phyloP scores from a whole-genome alignment of 2,329 filamentous ascomycete species.

The Graphiopsis chlorocephala region DNA sequence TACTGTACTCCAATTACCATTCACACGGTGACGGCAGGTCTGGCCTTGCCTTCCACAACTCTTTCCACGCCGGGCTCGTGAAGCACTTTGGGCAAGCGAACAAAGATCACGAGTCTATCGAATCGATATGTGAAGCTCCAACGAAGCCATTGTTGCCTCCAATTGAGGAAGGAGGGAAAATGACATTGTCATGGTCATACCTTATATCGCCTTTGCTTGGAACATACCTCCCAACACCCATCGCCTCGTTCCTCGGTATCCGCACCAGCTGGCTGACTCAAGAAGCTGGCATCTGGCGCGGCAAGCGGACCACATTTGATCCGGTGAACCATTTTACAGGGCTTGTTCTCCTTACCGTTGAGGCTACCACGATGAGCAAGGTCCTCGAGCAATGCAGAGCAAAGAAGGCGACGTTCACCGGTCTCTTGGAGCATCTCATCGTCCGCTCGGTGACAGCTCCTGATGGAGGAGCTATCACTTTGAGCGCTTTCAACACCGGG shows the following conservation, averaged over 20 bases:
- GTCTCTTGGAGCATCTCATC: slow-evolving; percentile 41
- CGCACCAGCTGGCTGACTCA: background rate
- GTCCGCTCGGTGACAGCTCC: slow-evolving; percentile 37
- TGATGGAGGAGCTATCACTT: slow-evolving; percentile 22
- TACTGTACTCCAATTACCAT: slow-evolving; percentile 46
- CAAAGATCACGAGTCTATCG: slow-evolving; percentile 2
- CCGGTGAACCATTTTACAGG: slow-evolving; percentile 24
- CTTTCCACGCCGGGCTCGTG: slow-evolving; percentile 35
- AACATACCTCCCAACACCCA: slow-evolving; percentile 14
- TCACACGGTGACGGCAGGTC: slow-evolving; percentile 44
- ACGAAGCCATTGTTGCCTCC: slow-evolving; percentile 30
- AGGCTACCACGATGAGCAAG: slow-evolving; percentile 26
- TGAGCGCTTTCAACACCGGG: slow-evolving; percentile 38
- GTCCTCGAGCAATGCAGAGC: slow-evolving; percentile 33
- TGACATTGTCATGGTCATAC: slow-evolving; percentile 46
- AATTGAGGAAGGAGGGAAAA: slow-evolving; percentile 38
- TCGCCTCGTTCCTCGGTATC: background rate
- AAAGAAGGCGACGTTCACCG: slow-evolving; percentile 44
- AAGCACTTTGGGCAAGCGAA: background rate
- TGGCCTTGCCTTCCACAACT: slow-evolving; percentile 43
- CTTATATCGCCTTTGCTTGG: slow-evolving; percentile 42
- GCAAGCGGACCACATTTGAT: slow-evolving; percentile 4
- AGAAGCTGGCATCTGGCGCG: background rate
- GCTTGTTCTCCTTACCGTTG: slow-evolving; percentile 36
- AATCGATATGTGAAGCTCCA: slow-evolving; percentile 17